Percentiles rank a stretch among this genome's conserved stretches.
These are phyloP conservation scores for Xylariomycetidae sp. DNA, from an alignment of 2,329 filamentous ascomycete genomes.

Conservation along the genomic window DNA sequence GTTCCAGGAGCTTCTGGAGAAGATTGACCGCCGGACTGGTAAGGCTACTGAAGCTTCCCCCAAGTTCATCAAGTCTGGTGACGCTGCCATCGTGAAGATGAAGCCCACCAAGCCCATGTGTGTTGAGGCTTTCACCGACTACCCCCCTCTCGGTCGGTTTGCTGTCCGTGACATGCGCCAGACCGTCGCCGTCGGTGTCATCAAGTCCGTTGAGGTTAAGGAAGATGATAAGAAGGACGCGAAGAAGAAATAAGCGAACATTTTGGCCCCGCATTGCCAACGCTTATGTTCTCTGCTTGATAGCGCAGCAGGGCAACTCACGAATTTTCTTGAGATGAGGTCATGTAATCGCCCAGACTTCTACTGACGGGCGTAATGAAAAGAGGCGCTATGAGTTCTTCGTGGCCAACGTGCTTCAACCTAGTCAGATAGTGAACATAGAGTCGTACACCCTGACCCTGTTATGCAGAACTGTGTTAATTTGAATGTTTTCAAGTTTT, in stretches of 20 bases:
- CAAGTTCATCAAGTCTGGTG: conserved; percentile 99
- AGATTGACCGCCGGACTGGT: conserved; percentile 99
- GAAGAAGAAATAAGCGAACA: conserved; percentile 60
- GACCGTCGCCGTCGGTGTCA: conserved; percentile 90
- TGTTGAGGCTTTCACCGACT: conserved; percentile 99
- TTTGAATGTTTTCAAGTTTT: too few species aligned
- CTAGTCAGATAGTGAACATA: too few species aligned
- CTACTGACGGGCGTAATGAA: too few species aligned
- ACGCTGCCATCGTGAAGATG: conserved; percentile 99
- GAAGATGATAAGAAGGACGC: conserved; percentile 56
- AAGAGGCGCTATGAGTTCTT: too few species aligned
- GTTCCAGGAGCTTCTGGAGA: conserved; percentile 98
- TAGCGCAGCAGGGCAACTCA: too few species aligned
- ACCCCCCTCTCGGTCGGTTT: conserved; percentile 99
- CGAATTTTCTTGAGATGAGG: too few species aligned
- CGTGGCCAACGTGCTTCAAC: too few species aligned
- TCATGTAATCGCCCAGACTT: too few species aligned
- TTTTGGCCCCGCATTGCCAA: not conserved
- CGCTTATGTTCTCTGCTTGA: not conserved
- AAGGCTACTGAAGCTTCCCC: conserved; percentile 87
- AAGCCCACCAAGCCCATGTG: conserved; percentile 99
- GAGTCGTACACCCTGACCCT: too few species aligned
- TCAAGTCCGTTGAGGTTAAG: conserved; percentile 78
- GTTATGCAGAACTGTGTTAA: too few species aligned
- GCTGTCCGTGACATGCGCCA: conserved; percentile 98